phyloP scores from a whole-genome alignment of 768 basidiomycete genomes.

The Phanerochaete carnosa region DNA sequence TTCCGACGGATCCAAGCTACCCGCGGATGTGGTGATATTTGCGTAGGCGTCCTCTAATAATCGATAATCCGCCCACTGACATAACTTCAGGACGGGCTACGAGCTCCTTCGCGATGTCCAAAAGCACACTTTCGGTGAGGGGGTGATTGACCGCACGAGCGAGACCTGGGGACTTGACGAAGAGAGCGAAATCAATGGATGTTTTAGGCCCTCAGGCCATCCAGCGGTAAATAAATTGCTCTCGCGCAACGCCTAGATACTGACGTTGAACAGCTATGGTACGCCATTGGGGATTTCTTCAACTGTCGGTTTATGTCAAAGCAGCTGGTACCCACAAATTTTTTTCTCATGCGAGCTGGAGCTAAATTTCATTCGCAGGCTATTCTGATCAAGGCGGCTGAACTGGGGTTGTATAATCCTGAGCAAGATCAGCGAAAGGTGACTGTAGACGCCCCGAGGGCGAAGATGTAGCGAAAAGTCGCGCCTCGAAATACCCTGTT shows the following conservation, averaged over 20 bases:
- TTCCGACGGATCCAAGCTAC: conserved; percentile 22
- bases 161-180: conserved; percentile 36
- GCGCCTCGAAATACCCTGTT: no score
- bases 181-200: conserved; percentile 36
- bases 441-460: no score
- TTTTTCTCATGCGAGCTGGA: no score
- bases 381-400: no score
- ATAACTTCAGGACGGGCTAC: conserved; percentile 28
- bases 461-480: no score
- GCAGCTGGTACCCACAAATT: no score
- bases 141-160: conserved; percentile 29
- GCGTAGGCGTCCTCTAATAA: conserved; percentile 12
- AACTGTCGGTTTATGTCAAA: conserved; percentile 33
- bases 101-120: conserved; percentile 28
- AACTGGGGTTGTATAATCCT: no score
- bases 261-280: conserved; percentile 35
- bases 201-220: conserved; percentile 38
- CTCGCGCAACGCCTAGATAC: background rate
- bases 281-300: conserved; percentile 33
- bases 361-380: no score
- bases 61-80: background rate
- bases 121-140: conserved; percentile 33
- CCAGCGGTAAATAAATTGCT: conserved; percentile 31
- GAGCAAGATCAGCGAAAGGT: no score
- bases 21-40: conserved; percentile 31